phyloP scores from a whole-genome alignment of 768 basidiomycete species.

The Mycena capillaripes region DNA sequence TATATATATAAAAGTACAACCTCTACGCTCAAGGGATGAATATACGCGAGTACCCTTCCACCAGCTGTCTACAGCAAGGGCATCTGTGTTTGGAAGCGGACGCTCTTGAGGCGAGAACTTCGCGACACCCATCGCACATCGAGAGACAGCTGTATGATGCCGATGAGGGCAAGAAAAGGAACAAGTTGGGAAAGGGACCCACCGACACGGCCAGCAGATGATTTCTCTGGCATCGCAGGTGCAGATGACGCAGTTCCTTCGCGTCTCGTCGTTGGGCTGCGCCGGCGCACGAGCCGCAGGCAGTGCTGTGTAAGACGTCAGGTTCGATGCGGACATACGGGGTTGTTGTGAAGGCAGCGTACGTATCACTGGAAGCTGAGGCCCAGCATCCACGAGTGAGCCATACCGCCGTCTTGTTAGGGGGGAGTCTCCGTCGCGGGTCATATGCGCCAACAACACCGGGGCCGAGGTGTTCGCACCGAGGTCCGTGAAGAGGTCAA shows the following conservation, averaged over 20 bases:
- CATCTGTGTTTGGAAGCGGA: constrained; percentile 72
- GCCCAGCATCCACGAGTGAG: constrained; percentile 47
- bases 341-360: neutral
- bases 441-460: constrained; percentile 69
- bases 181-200: constrained; percentile 34
- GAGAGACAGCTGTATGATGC: constrained; percentile 60
- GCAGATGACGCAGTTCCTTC: constrained; percentile 75
- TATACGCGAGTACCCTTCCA: constrained; percentile 73
- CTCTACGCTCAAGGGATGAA: constrained; percentile 63
- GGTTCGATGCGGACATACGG: neutral
- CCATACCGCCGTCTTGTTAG: constrained; percentile 67
- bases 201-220: constrained; percentile 92
- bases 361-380: constrained; percentile 32
- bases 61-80: constrained; percentile 75
- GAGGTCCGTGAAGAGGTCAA: constrained; percentile 70
- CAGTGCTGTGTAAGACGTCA: constrained; percentile 23
- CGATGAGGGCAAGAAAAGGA: neutral
- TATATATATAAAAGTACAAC: neutral
- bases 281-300: constrained; percentile 39
- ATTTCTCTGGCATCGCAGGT: constrained; percentile 76
- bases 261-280: constrained; percentile 37
- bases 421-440: constrained; percentile 53
- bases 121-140: constrained; percentile 76
- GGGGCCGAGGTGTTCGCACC: constrained; percentile 50
- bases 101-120: constrained; percentile 68